Conservation (phyloP, 768 basidiomycete genomes). For the Boletus sp. region DNA sequence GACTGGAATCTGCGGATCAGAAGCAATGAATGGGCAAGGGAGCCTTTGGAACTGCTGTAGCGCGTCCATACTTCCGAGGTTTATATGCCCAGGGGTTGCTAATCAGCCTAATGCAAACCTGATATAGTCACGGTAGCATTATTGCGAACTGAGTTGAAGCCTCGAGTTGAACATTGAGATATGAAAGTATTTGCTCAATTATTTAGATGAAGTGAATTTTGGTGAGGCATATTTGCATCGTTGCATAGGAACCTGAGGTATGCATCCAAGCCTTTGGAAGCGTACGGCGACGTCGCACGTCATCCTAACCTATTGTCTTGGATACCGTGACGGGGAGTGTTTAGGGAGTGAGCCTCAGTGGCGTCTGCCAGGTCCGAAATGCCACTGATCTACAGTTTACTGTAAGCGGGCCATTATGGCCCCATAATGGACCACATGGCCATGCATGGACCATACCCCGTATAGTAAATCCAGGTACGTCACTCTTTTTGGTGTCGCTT, state of each 20-base stretch:
- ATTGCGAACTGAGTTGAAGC: neutral
- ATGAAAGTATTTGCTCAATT: neutral
- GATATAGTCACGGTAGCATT: neutral
- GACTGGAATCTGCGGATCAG: neutral
- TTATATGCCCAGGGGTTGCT: constrained; percentile 6
- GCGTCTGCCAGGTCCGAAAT: neutral
- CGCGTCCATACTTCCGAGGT: neutral
- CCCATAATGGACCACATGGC: too few relatives aligned
- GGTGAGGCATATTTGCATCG: neutral
- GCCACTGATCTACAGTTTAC: too few relatives aligned
- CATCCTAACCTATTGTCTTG: neutral
- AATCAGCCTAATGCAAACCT: neutral
- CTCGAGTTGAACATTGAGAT: neutral
- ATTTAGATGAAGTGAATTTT: neutral
- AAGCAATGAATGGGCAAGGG: neutral
- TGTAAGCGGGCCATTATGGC: too few relatives aligned
- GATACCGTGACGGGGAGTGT: neutral
- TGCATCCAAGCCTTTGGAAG: neutral
- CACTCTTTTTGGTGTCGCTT: too few relatives aligned
- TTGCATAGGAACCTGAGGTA: neutral
- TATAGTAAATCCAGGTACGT: too few relatives aligned
- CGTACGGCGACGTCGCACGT: neutral
- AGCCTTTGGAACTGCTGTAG: neutral
- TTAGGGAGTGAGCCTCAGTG: neutral
- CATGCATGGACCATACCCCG: too few relatives aligned